These are phyloP conservation scores for Aspergillus hiratsukae DNA, from an alignment of 2,329 filamentous ascomycete genomes.

Conservation along the genomic window DNA sequence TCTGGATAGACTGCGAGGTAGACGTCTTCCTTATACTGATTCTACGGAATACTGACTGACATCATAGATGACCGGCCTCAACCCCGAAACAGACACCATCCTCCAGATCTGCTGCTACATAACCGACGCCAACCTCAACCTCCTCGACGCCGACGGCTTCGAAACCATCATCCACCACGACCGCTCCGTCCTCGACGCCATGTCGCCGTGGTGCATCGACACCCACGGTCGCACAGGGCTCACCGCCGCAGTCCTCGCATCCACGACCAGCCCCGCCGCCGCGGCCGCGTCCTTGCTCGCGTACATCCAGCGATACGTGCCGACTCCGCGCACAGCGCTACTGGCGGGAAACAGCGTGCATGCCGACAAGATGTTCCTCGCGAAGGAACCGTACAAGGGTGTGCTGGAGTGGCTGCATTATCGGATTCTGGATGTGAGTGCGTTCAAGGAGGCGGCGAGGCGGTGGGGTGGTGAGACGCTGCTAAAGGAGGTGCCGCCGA, in stretches of 20 bases:
- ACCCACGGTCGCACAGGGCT: conserved; percentile 81
- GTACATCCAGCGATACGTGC: conserved; percentile 72
- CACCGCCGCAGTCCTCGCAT: conserved; percentile 68
- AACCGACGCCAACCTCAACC: conserved; percentile 71
- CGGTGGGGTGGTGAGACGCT: conserved; percentile 69
- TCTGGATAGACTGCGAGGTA: conserved; percentile 81
- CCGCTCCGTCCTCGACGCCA: conserved; percentile 64
- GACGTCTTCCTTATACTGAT: neutral
- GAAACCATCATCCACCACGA: conserved; percentile 74
- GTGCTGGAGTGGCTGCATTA: conserved; percentile 80
- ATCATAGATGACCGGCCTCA: neutral
- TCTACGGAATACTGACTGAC: neutral
- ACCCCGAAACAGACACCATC: conserved; percentile 74
- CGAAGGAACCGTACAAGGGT: conserved; percentile 65
- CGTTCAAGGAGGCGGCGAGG: conserved; percentile 82
- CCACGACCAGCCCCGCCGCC: conserved; percentile 64
- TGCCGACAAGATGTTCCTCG: conserved; percentile 78
- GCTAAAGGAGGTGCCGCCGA: conserved; percentile 61
- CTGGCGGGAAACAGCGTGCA: conserved; percentile 93
- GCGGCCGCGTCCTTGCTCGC: conserved; percentile 69
- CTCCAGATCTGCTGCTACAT: conserved; percentile 91
- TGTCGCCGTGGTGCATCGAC: conserved; percentile 84
- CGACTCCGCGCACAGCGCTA: conserved; percentile 62
- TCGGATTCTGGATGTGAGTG: conserved; percentile 85
- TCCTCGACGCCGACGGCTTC: conserved; percentile 73